Conservation (phyloP, 2,329 filamentous ascomycete genomes). For the Aspergillus carbonarius region DNA sequence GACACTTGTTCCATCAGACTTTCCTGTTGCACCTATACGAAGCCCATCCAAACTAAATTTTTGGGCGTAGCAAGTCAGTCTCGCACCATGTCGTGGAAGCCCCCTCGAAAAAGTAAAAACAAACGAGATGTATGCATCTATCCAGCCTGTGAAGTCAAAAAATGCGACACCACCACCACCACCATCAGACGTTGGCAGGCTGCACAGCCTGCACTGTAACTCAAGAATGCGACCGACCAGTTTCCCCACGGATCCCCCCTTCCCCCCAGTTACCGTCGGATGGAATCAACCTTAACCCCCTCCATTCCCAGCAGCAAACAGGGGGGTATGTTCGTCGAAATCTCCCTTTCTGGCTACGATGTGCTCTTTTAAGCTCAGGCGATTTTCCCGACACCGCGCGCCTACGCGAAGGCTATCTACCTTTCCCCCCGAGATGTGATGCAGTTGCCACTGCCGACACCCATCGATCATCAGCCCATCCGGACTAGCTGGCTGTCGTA, state of each 20-base stretch:
- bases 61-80: too few relatives aligned
- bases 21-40: too few relatives aligned
- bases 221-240: neutral
- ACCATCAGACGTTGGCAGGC: too few relatives aligned
- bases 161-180: neutral
- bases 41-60: too few relatives aligned
- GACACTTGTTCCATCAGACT: too few relatives aligned
- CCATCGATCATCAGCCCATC: neutral
- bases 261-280: neutral
- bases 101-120: conserved; percentile 1
- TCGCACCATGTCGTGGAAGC: neutral
- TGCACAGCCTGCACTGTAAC: neutral
- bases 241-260: neutral
- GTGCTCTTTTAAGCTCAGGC: conserved; percentile 2
- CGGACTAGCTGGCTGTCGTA: neutral
- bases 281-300: neutral
- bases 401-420: conserved; percentile 1
- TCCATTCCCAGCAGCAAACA: neutral
- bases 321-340: neutral
- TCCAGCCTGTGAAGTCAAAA: neutral
- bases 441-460: too few relatives aligned
- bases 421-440: neutral
- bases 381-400: conserved; percentile 4
- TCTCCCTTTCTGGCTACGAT: conserved; percentile 2
- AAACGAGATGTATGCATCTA: neutral